These are phyloP conservation scores for Yamadazyma sp. DNA, from an alignment of 1,139 yeast genomes.

Conservation along the genomic window DNA sequence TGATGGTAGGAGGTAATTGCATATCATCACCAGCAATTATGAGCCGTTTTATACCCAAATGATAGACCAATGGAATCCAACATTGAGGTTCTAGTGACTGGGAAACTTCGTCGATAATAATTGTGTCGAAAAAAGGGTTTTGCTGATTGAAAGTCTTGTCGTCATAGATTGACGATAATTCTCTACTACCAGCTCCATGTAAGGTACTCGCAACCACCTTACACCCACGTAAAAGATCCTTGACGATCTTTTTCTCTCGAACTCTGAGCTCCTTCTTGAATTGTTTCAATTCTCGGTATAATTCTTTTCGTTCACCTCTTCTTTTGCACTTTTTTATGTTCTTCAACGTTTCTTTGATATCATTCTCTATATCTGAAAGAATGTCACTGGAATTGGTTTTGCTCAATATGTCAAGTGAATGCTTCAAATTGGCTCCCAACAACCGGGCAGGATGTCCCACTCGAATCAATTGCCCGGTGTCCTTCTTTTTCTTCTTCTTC, in stretches of 20 bases:
- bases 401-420: conserved; percentile 75
- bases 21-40: conserved; percentile 85
- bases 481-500: conserved; percentile 17
- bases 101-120: conserved; percentile 93
- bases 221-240: conserved; percentile 58
- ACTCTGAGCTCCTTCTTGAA: conserved; percentile 66
- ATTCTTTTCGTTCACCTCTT: conserved; percentile 61
- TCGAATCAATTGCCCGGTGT: conserved; percentile 52
- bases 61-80: conserved; percentile 88
- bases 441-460: conserved; percentile 94
- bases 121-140: conserved; percentile 63
- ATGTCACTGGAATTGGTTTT: conserved; percentile 57
- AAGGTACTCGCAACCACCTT: conserved; percentile 78
- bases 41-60: conserved; percentile 56
- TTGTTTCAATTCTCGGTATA: conserved; percentile 68
- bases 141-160: conserved; percentile 20
- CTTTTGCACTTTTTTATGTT: conserved; percentile 65
- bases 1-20: conserved; percentile 82
- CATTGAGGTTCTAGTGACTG: conserved; percentile 94
- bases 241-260: conserved; percentile 65
- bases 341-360: conserved; percentile 61
- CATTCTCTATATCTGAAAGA: conserved; percentile 65
- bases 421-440: conserved; percentile 58
- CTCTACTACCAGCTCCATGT: conserved; percentile 83
- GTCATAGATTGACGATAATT: conserved; percentile 50